phyloP scores from a whole-genome alignment of 768 basidiomycete genomes.

The Arthromyces matolae region DNA sequence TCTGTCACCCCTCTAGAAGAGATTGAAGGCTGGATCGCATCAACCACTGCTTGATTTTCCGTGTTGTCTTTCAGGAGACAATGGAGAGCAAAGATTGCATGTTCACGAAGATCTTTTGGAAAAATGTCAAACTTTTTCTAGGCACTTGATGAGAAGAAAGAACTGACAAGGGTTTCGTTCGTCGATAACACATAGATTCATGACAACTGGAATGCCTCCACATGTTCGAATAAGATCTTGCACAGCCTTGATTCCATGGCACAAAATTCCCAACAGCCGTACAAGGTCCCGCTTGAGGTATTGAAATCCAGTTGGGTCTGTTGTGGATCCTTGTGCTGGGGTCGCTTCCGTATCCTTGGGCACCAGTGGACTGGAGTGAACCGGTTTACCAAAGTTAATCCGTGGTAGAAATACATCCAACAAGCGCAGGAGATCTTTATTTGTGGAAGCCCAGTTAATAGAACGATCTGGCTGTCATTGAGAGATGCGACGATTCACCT shows the following conservation, averaged over 20 bases:
- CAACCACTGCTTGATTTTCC: slow-evolving; percentile 79
- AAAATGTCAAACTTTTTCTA: slow-evolving; percentile 8
- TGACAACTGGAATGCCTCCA: slow-evolving; percentile 75
- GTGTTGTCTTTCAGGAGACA: slow-evolving; percentile 73
- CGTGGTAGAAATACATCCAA: slow-evolving; percentile 82
- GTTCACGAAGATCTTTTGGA: slow-evolving; percentile 77
- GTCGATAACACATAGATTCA: slow-evolving; percentile 88
- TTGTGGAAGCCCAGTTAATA: slow-evolving; percentile 10
- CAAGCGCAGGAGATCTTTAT: slow-evolving; percentile 64
- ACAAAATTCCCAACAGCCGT: slow-evolving; percentile 78
- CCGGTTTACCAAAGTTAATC: slow-evolving; percentile 72
- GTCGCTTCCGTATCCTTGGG: slow-evolving; percentile 16
- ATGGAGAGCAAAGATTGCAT: slow-evolving; percentile 81
- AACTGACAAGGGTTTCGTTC: slow-evolving; percentile 89
- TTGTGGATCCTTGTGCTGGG: slow-evolving; percentile 21
- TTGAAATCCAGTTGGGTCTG: slow-evolving; percentile 59
- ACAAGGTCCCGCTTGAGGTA: slow-evolving; percentile 89
- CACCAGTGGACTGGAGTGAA: slow-evolving; percentile 25
- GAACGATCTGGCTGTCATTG: slow-evolving; percentile 7
- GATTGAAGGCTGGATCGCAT: slow-evolving; percentile 61
- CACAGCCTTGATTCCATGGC: slow-evolving; percentile 55
- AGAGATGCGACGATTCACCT: slow-evolving; percentile 33
- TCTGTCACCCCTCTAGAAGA: too few relatives aligned
- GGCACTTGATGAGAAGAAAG: slow-evolving; percentile 10
- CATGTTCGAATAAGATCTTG: slow-evolving; percentile 72